Evolutionary conservation across 345 rosid species (phyloP).

Genomic region (Populus alba): DNA sequence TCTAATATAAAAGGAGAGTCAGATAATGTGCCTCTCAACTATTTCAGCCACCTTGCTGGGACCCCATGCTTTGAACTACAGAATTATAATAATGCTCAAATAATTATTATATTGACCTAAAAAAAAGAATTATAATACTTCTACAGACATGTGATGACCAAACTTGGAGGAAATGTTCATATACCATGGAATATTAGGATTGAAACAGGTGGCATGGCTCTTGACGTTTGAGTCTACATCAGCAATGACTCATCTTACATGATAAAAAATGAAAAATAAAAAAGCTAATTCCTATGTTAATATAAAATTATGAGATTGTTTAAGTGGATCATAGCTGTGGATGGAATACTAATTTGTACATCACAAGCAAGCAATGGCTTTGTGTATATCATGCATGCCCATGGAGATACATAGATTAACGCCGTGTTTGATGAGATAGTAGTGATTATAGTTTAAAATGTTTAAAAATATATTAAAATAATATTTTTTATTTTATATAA

Average conservation of each 20-base stretch:
- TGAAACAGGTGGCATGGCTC: neutral
- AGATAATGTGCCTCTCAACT: neutral
- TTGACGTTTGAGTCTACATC: conserved; percentile 15
- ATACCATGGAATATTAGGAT: neutral
- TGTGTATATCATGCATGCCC: neutral
- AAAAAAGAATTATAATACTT: neutral
- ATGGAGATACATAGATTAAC: too few species aligned
- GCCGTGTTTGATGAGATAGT: too few species aligned
- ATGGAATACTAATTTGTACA: neutral
- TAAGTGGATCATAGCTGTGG: neutral
- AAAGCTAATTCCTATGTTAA: neutral
- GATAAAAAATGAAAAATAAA: too few species aligned
- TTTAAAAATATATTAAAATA: too few species aligned
- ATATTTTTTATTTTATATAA: too few species aligned
- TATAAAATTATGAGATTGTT: neutral
- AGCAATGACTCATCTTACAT: conserved; percentile 15
- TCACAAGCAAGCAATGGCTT: too few species aligned
- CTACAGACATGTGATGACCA: neutral
- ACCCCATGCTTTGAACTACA: neutral
- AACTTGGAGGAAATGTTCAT: neutral
- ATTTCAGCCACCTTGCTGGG: neutral
- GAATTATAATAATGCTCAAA: too few species aligned
- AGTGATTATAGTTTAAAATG: too few species aligned
- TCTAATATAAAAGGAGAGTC: neutral
- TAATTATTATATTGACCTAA: too few species aligned